A percentile compares a stretch with the other conserved stretches of the same genome.
Evolutionary conservation across 2,329 filamentous ascomycete genomes (phyloP).

Genomic region (Colletotrichum zoysiae): DNA sequence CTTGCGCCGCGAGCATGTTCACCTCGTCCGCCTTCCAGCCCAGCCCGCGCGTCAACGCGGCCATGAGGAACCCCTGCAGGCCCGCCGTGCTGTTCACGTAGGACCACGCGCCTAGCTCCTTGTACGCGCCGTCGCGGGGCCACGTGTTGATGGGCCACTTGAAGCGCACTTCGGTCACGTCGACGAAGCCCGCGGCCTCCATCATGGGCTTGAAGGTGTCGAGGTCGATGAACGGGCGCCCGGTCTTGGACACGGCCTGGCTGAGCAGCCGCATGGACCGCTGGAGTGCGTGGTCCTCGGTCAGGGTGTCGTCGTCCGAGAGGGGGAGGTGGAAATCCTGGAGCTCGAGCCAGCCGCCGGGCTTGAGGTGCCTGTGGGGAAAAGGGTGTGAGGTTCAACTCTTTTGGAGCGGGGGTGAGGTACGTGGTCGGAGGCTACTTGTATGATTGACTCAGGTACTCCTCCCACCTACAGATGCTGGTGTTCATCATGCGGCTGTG

Average conservation of each 20-base stretch:
- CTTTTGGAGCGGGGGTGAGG: conserved; percentile 50
- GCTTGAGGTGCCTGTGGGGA: conserved; percentile 30
- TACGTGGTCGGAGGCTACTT: conserved; percentile 51
- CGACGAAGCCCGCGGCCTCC: conserved; percentile 50
- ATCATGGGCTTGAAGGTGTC: conserved; percentile 41
- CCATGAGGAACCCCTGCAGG: conserved; percentile 53
- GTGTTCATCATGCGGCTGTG: conserved; percentile 69
- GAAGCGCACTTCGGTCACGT: conserved; percentile 48
- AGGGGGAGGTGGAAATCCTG: conserved; percentile 38
- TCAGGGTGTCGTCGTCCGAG: conserved; percentile 39
- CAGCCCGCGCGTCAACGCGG: conserved; percentile 53
- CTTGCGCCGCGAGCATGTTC: conserved; percentile 44
- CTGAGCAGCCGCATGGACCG: conserved; percentile 46
- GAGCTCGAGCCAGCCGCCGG: conserved; percentile 39
- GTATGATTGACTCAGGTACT: conserved; percentile 62
- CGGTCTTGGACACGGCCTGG: conserved; percentile 40
- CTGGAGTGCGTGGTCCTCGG: conserved; percentile 37
- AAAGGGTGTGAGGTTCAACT: conserved; percentile 49
- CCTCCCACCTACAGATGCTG: conserved; percentile 66
- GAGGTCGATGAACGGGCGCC: conserved; percentile 37
- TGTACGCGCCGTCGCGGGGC: conserved; percentile 51
- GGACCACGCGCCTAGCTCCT: conserved; percentile 52
- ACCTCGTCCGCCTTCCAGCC: conserved; percentile 52
- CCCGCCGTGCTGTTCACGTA: conserved; percentile 50
- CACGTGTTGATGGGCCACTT: conserved; percentile 56